Evolutionary conservation across 495 filamentous ascomycete species (phyloP).

Genomic region (Penicillium herquei): DNA sequence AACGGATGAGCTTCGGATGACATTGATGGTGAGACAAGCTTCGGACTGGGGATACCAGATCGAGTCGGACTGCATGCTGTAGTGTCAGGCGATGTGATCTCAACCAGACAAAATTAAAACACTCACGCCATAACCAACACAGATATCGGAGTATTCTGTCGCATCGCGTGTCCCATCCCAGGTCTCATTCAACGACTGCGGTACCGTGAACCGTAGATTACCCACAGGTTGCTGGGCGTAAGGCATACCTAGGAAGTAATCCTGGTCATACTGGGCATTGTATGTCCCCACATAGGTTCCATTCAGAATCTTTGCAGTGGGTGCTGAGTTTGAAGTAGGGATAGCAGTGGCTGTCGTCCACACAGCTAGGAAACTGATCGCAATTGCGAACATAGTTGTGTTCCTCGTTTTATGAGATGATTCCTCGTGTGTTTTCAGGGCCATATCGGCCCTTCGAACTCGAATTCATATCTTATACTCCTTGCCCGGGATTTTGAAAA

Average conservation of each 20-base stretch:
- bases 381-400: slow-evolving; percentile 12
- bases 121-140: slow-evolving; percentile 45
- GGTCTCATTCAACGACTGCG: slow-evolving; percentile 43
- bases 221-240: slow-evolving; percentile 47
- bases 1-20: slow-evolving; percentile 44
- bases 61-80: slow-evolving; percentile 33
- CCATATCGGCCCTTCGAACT: neutral
- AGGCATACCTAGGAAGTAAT: slow-evolving; percentile 48
- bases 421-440: neutral
- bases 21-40: slow-evolving; percentile 57
- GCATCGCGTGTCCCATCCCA: slow-evolving; percentile 40
- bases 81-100: slow-evolving; percentile 8
- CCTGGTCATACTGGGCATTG: slow-evolving; percentile 38
- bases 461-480: neutral
- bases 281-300: slow-evolving; percentile 40
- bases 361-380: slow-evolving; percentile 11
- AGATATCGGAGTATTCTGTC: slow-evolving; percentile 49
- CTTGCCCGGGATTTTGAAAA: neutral
- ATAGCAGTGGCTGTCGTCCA: slow-evolving; percentile 12
- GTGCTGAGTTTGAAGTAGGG: slow-evolving; percentile 11
- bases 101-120: neutral
- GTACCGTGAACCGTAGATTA: slow-evolving; percentile 46
- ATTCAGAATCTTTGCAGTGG: slow-evolving; percentile 28
- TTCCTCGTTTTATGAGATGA: neutral
- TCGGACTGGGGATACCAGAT: slow-evolving; percentile 47